Evolutionary conservation across 78 protist genomes (phyloP).

Genomic region (Salpingoeca rosetta): DNA sequence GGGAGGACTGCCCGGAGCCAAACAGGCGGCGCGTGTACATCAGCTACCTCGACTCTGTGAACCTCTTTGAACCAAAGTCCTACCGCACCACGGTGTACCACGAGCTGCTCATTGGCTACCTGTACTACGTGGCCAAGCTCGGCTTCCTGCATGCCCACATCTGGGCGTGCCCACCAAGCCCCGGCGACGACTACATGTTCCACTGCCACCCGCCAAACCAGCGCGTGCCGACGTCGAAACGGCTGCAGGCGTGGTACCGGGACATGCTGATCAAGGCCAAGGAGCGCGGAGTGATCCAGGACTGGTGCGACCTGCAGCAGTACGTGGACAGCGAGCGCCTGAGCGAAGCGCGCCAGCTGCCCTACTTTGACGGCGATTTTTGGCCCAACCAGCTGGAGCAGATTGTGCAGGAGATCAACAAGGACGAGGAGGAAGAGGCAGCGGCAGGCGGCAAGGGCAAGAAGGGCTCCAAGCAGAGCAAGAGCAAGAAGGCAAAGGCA

Average conservation of each 20-base stretch:
- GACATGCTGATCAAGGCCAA: constrained; percentile 1
- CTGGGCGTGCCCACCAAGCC: constrained; percentile 42
- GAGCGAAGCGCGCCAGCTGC: not conserved
- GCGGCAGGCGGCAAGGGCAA: not conserved
- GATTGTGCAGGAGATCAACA: constrained; percentile 1
- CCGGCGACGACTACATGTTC: constrained; percentile 51
- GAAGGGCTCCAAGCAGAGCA: not conserved
- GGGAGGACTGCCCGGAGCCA: constrained; percentile 29
- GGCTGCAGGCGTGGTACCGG: constrained; percentile 35
- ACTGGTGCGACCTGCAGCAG: not conserved
- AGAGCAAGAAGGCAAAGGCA: not conserved
- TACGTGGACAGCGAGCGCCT: not conserved
- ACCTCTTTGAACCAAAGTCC: constrained; percentile 14
- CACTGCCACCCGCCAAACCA: constrained; percentile 33
- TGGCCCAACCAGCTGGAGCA: not conserved
- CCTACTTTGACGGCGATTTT: constrained; percentile 16
- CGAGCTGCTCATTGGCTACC: constrained; percentile 26
- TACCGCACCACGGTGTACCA: constrained; percentile 37
- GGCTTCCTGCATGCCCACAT: constrained; percentile 34
- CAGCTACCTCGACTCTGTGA: constrained; percentile 31
- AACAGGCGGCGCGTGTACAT: constrained; percentile 39
- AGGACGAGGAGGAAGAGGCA: not conserved
- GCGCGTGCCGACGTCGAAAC: constrained; percentile 29
- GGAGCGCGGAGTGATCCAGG: not conserved
- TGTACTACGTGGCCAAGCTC: not conserved